phyloP scores from a whole-genome alignment of 2,329 filamentous ascomycete genomes.

The Aureobasidium zeae region DNA sequence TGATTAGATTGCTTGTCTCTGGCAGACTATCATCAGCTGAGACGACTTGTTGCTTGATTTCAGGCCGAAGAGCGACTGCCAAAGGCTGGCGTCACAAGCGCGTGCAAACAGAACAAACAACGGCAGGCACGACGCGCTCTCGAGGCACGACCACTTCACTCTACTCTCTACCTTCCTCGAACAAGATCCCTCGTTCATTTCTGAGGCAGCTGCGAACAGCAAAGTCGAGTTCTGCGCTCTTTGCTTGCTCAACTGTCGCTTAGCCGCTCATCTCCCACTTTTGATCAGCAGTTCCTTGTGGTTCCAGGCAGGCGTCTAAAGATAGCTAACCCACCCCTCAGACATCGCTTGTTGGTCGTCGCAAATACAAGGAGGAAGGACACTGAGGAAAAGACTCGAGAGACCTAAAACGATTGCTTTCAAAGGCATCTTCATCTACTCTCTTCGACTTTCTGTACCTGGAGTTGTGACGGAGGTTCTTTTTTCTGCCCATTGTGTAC shows the following conservation, averaged over 20 bases:
- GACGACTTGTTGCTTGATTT: too few relatives aligned
- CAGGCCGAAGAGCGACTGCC: too few relatives aligned
- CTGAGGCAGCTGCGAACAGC: too few relatives aligned
- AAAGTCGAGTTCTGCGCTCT: too few relatives aligned
- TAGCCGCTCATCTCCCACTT: background rate
- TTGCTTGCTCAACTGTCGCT: too few relatives aligned
- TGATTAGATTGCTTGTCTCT: too few relatives aligned
- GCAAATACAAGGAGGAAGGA: background rate
- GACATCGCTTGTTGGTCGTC: background rate
- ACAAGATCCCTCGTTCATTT: too few relatives aligned
- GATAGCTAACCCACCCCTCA: background rate
- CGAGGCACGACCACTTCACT: background rate
- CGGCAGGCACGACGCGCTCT: background rate
- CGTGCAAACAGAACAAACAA: constrained; percentile 13
- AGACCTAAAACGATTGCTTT: constrained; percentile 5
- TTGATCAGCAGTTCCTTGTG: too few relatives aligned
- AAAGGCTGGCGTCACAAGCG: too few relatives aligned
- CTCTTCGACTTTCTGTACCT: constrained; percentile 10
- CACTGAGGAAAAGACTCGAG: background rate
- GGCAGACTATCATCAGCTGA: too few relatives aligned
- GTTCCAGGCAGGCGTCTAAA: background rate
- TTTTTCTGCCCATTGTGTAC: constrained; percentile 12
- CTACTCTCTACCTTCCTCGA: background rate
- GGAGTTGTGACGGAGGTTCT: constrained; percentile 8
- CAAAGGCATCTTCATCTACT: constrained; percentile 6